Conservation (phyloP, 2,329 filamentous ascomycete genomes). For the Colletotrichum nymphaeae region DNA sequence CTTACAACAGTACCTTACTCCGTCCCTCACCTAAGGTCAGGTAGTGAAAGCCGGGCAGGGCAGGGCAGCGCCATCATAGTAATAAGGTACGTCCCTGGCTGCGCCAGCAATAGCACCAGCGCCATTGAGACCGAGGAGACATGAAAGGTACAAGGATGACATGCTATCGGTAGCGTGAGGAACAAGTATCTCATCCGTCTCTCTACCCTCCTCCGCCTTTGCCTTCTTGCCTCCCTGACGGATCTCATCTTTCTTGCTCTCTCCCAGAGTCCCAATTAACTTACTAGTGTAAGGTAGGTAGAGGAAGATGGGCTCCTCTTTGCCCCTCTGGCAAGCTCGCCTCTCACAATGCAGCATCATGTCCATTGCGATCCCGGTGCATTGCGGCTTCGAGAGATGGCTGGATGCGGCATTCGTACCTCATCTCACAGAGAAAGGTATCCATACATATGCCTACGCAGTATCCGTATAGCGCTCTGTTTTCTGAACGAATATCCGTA, state of each 20-base stretch:
- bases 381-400: neutral
- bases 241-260: neutral
- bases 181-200: neutral
- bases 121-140: neutral
- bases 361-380: neutral
- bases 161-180: no score
- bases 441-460: neutral
- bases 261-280: no score
- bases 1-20: no score
- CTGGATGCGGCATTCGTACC: neutral
- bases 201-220: neutral
- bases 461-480: no score
- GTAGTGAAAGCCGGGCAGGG: no score
- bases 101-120: neutral
- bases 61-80: neutral
- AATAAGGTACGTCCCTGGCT: neutral
- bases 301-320: neutral
- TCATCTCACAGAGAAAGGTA: neutral
- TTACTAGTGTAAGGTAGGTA: no score
- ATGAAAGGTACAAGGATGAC: neutral
- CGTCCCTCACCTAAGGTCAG: no score
- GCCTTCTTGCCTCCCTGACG: neutral
- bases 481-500: neutral
- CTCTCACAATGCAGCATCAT: neutral
- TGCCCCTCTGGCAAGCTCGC: neutral